Conservation (phyloP, 1,284 basidiomycete species). For the Naganishia albida region DNA sequence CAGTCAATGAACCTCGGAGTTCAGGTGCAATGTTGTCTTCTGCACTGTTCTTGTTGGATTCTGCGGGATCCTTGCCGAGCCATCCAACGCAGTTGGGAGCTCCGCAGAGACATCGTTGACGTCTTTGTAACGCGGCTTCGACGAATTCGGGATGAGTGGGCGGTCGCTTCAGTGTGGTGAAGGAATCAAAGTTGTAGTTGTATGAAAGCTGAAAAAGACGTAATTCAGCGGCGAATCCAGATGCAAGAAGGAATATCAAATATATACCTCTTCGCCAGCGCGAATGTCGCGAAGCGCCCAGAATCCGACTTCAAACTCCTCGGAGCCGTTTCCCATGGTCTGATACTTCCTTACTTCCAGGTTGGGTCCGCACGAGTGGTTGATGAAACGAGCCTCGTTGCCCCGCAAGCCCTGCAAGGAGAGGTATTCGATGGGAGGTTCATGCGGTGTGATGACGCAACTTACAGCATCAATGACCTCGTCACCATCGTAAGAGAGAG, state of each 20-base stretch:
- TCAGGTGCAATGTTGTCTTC: conserved; percentile 20
- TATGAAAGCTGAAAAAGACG: conserved; percentile 44
- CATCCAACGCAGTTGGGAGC: conserved; percentile 51
- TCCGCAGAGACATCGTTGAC: conserved; percentile 52
- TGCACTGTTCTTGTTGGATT: conserved; percentile 30
- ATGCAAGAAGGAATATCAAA: not conserved
- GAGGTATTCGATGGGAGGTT: not conserved
- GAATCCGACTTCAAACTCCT: conserved; percentile 56
- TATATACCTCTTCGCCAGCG: conserved; percentile 54
- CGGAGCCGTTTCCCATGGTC: conserved; percentile 49
- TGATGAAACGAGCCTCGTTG: conserved; percentile 57
- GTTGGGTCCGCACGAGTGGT: conserved; percentile 55
- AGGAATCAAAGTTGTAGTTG: conserved; percentile 54
- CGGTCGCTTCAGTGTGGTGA: conserved; percentile 39
- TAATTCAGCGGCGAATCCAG: not conserved
- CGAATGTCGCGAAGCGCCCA: conserved; percentile 55
- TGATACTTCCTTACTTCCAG: conserved; percentile 53
- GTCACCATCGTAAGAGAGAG: conserved; percentile 55
- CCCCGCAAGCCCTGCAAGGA: conserved; percentile 52
- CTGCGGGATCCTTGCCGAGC: conserved; percentile 47
- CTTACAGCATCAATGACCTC: conserved; percentile 57
- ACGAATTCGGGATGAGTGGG: conserved; percentile 28
- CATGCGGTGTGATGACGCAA: not conserved
- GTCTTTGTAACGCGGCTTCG: conserved; percentile 40
- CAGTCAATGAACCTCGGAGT: not conserved